Evolutionary conservation across 164 flowering plant genomes (phyloP).

Genomic region (Stephania cephalantha): DNA sequence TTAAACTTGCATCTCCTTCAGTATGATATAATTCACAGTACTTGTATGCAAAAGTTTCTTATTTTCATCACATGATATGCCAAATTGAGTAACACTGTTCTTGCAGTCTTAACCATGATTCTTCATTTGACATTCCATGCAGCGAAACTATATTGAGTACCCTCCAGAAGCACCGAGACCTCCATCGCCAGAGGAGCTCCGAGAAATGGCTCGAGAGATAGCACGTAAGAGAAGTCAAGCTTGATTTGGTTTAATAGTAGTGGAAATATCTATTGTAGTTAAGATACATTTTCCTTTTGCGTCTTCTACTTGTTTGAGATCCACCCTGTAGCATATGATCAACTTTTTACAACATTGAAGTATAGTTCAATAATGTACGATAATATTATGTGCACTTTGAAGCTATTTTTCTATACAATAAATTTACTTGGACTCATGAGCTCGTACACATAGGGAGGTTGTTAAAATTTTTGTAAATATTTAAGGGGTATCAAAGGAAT

Average conservation of each 20-base stretch:
- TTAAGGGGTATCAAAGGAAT: no score
- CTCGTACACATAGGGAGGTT: no score
- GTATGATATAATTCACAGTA: neutral
- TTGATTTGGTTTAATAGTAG: constrained; percentile 12
- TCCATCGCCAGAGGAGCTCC: constrained; percentile 84
- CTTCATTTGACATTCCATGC: constrained; percentile 10
- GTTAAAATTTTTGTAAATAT: no score
- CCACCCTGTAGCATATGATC: neutral
- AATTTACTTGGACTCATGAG: no score
- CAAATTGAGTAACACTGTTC: neutral
- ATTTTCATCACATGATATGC: neutral
- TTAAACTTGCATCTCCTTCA: neutral
- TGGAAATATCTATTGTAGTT: neutral
- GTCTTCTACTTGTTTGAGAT: neutral
- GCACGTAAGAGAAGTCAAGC: constrained; percentile 47
- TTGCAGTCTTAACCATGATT: neutral
- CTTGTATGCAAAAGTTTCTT: neutral
- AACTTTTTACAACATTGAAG: neutral
- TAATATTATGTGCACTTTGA: neutral
- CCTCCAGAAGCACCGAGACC: constrained; percentile 73
- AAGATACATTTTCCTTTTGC: neutral
- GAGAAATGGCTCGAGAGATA: constrained; percentile 80
- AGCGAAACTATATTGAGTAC: constrained; percentile 78
- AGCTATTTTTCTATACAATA: neutral
- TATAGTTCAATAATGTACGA: neutral